These are phyloP conservation scores for Agrocybe pediades DNA, from an alignment of 768 basidiomycete species.

Conservation along the genomic window DNA sequence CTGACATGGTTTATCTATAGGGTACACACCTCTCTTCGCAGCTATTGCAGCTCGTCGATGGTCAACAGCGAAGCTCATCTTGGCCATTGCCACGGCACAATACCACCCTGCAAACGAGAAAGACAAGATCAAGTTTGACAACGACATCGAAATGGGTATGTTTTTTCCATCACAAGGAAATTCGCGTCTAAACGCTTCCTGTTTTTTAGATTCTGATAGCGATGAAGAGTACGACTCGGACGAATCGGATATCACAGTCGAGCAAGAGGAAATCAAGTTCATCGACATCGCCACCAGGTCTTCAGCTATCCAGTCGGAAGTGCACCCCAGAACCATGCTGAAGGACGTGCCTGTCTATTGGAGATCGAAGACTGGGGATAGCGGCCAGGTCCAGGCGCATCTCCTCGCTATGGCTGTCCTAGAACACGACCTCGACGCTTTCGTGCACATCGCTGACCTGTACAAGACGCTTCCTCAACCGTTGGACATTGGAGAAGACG, in stretches of 20 bases:
- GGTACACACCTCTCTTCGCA: conserved; percentile 50
- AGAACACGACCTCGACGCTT: conserved; percentile 51
- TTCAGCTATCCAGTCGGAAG: conserved; percentile 41
- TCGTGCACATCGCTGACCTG: conserved; percentile 47
- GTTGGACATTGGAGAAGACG: conserved; percentile 20
- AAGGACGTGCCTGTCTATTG: conserved; percentile 8
- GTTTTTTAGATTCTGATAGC: conserved; percentile 42
- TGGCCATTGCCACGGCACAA: conserved; percentile 58
- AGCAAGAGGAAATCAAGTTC: conserved; percentile 42
- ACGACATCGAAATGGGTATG: conserved; percentile 37
- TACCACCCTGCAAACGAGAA: conserved; percentile 41
- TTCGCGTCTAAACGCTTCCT: too few relatives aligned
- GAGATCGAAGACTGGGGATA: neutral
- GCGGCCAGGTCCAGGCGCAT: conserved; percentile 10
- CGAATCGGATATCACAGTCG: conserved; percentile 40
- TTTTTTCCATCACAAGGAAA: too few relatives aligned
- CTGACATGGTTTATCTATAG: conserved; percentile 23
- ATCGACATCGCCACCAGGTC: conserved; percentile 54
- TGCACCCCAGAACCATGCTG: conserved; percentile 41
- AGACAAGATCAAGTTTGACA: conserved; percentile 33
- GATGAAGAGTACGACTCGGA: conserved; percentile 43
- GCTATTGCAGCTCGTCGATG: conserved; percentile 52
- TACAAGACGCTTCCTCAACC: conserved; percentile 36
- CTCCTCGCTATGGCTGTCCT: conserved; percentile 38
- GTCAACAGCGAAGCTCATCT: conserved; percentile 59